phyloP scores from a whole-genome alignment of 805 yeast genomes.

The Teunomyces pallodes region DNA sequence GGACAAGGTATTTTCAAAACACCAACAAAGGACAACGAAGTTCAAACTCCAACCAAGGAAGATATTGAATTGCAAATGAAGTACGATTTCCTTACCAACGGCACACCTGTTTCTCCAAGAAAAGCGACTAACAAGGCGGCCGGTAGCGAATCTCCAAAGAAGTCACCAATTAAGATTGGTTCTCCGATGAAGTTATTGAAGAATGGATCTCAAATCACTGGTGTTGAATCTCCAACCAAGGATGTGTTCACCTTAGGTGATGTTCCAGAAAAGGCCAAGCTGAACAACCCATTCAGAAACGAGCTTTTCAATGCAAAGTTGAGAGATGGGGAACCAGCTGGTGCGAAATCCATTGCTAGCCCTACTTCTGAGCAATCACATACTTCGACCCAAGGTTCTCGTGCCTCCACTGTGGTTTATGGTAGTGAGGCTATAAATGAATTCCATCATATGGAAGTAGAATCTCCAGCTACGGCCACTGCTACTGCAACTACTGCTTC shows the following conservation, averaged over 20 bases:
- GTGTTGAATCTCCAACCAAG: constrained; percentile 10
- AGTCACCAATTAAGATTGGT: constrained; percentile 36
- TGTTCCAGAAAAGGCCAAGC: constrained; percentile 7
- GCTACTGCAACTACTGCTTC: not conserved
- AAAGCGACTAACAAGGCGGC: not conserved
- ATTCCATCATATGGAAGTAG: not conserved
- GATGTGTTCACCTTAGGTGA: not conserved
- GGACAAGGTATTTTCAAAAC: constrained; percentile 23
- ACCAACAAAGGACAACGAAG: constrained; percentile 19
- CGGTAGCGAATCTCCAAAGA: constrained; percentile 8
- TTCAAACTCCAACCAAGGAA: constrained; percentile 2
- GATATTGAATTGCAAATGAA: constrained; percentile 11
- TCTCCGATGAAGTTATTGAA: constrained; percentile 36
- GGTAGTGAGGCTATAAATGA: not conserved
- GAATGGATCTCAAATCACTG: constrained; percentile 28
- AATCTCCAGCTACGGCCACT: not conserved
- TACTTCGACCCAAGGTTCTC: not conserved
- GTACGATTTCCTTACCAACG: constrained; percentile 9
- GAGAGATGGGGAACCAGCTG: constrained; percentile 4
- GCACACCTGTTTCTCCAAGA: constrained; percentile 12
- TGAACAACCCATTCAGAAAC: not conserved
- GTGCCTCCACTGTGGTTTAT: not conserved
- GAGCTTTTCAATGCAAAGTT: constrained; percentile 8
- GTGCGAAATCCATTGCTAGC: not conserved
- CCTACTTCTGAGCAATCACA: not conserved